These are phyloP conservation scores for Priceomyces castillae DNA, from an alignment of 805 yeast genomes.

Conservation along the genomic window DNA sequence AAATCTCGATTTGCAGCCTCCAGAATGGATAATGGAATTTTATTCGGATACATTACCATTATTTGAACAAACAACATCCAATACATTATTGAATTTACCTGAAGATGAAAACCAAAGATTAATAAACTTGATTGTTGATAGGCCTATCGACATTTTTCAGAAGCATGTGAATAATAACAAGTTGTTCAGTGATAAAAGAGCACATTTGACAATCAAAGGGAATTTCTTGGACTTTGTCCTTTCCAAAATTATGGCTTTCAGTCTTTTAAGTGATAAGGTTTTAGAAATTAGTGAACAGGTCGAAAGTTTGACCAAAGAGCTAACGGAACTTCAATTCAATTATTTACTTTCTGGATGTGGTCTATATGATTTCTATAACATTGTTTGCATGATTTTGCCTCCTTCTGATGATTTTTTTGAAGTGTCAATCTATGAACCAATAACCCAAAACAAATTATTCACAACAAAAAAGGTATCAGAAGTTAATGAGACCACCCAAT, in stretches of 20 bases:
- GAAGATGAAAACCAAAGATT: constrained; percentile 35
- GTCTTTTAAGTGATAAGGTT: constrained; percentile 38
- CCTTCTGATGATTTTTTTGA: constrained; percentile 57
- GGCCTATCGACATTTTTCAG: constrained; percentile 42
- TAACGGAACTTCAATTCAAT: constrained; percentile 47
- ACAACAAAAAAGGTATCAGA: constrained; percentile 40
- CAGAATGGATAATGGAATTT: constrained; percentile 78
- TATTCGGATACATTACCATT: constrained; percentile 58
- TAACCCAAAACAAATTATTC: constrained; percentile 59
- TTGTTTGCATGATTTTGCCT: constrained; percentile 71
- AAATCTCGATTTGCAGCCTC: constrained; percentile 65
- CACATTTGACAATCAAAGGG: constrained; percentile 44
- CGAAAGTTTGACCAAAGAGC: constrained; percentile 29
- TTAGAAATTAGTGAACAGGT: constrained; percentile 35
- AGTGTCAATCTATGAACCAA: constrained; percentile 61
- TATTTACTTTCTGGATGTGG: constrained; percentile 51
- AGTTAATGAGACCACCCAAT: constrained; percentile 46
- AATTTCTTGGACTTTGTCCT: constrained; percentile 61
- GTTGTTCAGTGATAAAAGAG: constrained; percentile 25
- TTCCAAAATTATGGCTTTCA: constrained; percentile 50
- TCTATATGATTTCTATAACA: constrained; percentile 56
- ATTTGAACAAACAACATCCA: constrained; percentile 41
- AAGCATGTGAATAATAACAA: constrained; percentile 30
- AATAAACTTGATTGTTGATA: constrained; percentile 42
- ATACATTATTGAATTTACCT: constrained; percentile 42